Evolutionary conservation across 805 yeast genomes (phyloP).

Genomic region (Candida montana): DNA sequence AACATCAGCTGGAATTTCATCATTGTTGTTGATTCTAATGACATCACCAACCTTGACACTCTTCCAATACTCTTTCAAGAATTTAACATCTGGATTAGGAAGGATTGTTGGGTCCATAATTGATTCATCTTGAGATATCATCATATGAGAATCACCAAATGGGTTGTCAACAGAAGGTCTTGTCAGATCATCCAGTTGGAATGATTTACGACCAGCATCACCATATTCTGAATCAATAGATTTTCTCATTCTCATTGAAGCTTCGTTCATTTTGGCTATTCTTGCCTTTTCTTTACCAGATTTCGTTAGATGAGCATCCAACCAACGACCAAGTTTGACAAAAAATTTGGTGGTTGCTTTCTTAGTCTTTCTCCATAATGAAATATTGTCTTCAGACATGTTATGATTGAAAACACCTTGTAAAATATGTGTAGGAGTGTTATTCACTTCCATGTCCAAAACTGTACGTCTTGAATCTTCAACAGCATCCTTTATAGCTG

Average conservation of each 20-base stretch:
- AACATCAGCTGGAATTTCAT: conserved; percentile 78
- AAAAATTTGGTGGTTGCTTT: conserved; percentile 36
- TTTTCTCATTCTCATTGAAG: conserved; percentile 26
- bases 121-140: conserved; percentile 36
- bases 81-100: conserved; percentile 42
- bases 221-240: conserved; percentile 35
- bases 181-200: conserved; percentile 24
- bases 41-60: conserved; percentile 70
- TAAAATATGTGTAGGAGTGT: conserved; percentile 64
- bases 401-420: conserved; percentile 52
- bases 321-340: conserved; percentile 16
- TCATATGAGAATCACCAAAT: conserved; percentile 20
- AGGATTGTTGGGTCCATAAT: conserved; percentile 56
- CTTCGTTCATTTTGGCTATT: conserved; percentile 22
- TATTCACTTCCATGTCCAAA: conserved; percentile 69
- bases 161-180: conserved; percentile 22
- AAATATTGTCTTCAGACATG: conserved; percentile 54
- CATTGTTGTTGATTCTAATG: conserved; percentile 64
- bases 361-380: conserved; percentile 51
- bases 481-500: conserved; percentile 74
- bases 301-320: conserved; percentile 32
- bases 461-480: conserved; percentile 76
- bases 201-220: conserved; percentile 22
- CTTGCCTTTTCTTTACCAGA: conserved; percentile 33
- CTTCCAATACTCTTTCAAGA: conserved; percentile 55